Percentiles rank a stretch among this genome's conserved stretches.
These are phyloP conservation scores for Aechmea fasciata DNA, from an alignment of 176 grass and related monocot genomes.

Conservation along the genomic window DNA sequence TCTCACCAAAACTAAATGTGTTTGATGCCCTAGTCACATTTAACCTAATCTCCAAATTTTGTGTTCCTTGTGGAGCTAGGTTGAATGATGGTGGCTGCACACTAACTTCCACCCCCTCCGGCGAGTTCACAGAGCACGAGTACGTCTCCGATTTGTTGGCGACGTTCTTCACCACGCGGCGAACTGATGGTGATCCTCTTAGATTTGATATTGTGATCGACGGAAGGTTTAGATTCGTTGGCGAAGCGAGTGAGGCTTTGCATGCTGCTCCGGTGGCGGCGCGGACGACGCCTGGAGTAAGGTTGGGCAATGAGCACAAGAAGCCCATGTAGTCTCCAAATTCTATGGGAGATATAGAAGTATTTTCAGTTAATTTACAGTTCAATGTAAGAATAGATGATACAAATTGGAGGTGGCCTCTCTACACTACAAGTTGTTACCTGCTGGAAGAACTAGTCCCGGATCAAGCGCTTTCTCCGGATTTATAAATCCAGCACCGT, in stretches of 20 bases:
- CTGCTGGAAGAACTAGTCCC: conserved; percentile 33
- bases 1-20: conserved; percentile 38
- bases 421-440: conserved; percentile 10
- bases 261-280: conserved; percentile 26
- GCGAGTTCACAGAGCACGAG: conserved; percentile 17
- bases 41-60: conserved; percentile 32
- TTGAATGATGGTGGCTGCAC: conserved; percentile 42
- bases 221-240: conserved; percentile 48
- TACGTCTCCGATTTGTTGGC: conserved; percentile 38
- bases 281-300: conserved; percentile 6
- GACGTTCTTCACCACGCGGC: conserved; percentile 33
- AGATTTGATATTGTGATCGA: conserved; percentile 46
- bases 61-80: conserved; percentile 17
- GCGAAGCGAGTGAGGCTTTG: not conserved
- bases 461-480: conserved; percentile 35
- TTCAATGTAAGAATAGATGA: not conserved
- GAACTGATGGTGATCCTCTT: conserved; percentile 19
- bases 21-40: conserved; percentile 15
- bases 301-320: conserved; percentile 38
- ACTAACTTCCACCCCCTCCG: conserved; percentile 24
- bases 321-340: conserved; percentile 42
- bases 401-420: no score
- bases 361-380: not conserved
- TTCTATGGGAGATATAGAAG: not conserved
- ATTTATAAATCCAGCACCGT: conserved; percentile 38